Evolutionary conservation across 257 asterid species (phyloP).

Genomic region (Nicotiana sylvestris): DNA sequence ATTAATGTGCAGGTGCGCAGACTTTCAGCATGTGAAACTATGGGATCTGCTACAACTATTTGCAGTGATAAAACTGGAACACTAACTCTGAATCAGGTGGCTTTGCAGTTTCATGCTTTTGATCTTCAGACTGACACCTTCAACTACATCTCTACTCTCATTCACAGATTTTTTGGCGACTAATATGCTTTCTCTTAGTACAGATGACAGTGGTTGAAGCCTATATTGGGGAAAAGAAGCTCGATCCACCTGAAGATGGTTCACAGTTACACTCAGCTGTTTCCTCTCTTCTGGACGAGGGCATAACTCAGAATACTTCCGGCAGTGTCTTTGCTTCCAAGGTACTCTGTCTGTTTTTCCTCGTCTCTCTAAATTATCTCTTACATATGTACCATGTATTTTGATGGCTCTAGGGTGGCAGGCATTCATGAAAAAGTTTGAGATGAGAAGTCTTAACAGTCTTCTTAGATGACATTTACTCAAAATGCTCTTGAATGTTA

Average conservation of each 20-base stretch:
- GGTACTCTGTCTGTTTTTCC: constrained; percentile 35
- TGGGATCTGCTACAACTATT: constrained; percentile 98
- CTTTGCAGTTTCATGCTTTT: neutral
- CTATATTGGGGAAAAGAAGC: constrained; percentile 52
- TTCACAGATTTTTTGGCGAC: constrained; percentile 13
- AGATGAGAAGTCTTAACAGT: neutral
- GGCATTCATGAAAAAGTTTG: constrained; percentile 8
- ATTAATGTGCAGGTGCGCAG: constrained; percentile 73
- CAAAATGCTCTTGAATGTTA: neutral
- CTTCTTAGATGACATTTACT: neutral
- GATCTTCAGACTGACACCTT: constrained; percentile 13
- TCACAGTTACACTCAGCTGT: constrained; percentile 48
- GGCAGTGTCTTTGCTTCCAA: constrained; percentile 81
- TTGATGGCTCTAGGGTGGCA: constrained; percentile 4
- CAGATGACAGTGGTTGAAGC: constrained; percentile 97
- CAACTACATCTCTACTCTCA: constrained; percentile 6
- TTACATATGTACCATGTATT: neutral
- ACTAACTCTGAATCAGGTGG: constrained; percentile 85
- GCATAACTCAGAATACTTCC: constrained; percentile 74
- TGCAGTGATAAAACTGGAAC: constrained; percentile 99
- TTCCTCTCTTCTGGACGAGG: constrained; percentile 80
- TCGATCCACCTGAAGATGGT: constrained; percentile 70
- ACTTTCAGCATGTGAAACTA: constrained; percentile 98
- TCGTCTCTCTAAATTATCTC: neutral
- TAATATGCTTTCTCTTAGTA: constrained; percentile 6